Conservation (phyloP, 495 filamentous ascomycete genomes). For the Melanomma pulvis-pyrius region DNA sequence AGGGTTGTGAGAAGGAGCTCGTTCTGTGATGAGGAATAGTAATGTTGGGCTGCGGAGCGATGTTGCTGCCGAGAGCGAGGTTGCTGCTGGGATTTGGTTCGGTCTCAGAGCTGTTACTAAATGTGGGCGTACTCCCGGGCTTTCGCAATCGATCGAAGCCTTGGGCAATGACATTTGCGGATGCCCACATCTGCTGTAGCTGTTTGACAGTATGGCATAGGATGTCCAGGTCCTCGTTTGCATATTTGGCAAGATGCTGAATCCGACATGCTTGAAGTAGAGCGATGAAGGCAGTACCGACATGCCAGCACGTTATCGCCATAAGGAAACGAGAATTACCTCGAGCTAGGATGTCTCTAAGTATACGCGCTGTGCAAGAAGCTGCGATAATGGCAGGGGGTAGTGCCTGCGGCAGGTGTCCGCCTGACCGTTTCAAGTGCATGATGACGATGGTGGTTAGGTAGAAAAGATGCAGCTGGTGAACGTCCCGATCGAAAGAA, state of each 20-base stretch:
- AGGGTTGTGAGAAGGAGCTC: background rate
- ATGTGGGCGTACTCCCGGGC: background rate
- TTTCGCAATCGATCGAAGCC: constrained; percentile 7
- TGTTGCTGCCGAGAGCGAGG: background rate
- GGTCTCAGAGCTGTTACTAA: background rate
- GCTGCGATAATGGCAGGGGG: constrained; percentile 4
- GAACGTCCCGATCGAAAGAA: background rate
- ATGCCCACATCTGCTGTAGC: constrained; percentile 7
- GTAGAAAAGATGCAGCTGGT: constrained; percentile 7
- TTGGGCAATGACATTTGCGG: constrained; percentile 2
- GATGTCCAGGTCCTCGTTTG: constrained; percentile 5
- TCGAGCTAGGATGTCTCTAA: background rate
- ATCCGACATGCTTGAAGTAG: constrained; percentile 9
- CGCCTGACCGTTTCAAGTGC: background rate
- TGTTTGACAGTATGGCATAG: constrained; percentile 3
- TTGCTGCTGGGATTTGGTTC: too few relatives aligned
- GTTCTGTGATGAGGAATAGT: background rate
- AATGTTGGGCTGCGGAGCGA: background rate
- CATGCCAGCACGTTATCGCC: constrained; percentile 8
- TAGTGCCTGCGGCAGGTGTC: constrained; percentile 1
- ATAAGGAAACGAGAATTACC: background rate
- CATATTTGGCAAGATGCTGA: background rate
- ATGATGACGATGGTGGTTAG: constrained; percentile 4
- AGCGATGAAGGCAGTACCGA: constrained; percentile 1
- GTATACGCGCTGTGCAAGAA: constrained; percentile 6